Evolutionary conservation across 2,329 filamentous ascomycete species (phyloP).

Genomic region (Drechslerella coelobrocha): DNA sequence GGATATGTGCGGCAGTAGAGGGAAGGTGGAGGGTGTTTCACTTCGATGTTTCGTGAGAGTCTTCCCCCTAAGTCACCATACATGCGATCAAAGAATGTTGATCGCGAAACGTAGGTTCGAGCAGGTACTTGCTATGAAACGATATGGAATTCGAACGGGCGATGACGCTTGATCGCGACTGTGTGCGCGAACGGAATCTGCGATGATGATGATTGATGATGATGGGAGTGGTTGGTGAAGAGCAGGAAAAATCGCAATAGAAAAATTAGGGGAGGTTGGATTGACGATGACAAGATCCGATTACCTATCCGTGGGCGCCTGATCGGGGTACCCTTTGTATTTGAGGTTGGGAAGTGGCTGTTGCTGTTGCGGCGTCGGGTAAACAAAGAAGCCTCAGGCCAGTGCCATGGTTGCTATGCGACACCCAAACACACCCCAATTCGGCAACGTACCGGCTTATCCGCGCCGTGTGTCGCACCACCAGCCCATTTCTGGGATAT

Average conservation of each 20-base stretch:
- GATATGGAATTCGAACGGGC: too few species aligned
- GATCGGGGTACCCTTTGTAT: slow-evolving; percentile 42
- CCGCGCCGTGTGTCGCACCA: slow-evolving; percentile 4
- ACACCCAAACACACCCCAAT: slow-evolving; percentile 17
- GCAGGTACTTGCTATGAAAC: not conserved
- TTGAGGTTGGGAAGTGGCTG: slow-evolving; percentile 19
- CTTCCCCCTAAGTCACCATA: slow-evolving; percentile 10
- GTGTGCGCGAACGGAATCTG: not conserved
- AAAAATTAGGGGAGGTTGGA: slow-evolving; percentile 7
- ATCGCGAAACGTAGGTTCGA: not conserved
- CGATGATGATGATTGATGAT: not conserved
- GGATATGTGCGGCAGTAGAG: slow-evolving; percentile 6
- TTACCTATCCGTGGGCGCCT: slow-evolving; percentile 21
- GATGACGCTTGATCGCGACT: not conserved
- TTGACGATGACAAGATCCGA: slow-evolving; percentile 23
- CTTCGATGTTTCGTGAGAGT: not conserved
- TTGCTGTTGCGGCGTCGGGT: slow-evolving; percentile 35
- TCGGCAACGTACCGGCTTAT: not conserved
- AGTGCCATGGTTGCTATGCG: slow-evolving; percentile 43
- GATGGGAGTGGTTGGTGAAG: not conserved
- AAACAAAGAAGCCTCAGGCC: slow-evolving; percentile 21
- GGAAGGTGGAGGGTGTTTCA: not conserved
- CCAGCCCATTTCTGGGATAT: too few species aligned
- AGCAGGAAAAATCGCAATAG: not conserved
- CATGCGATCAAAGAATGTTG: slow-evolving; percentile 14